Evolutionary conservation across 805 yeast species (phyloP).

Genomic region (Candida takata): DNA sequence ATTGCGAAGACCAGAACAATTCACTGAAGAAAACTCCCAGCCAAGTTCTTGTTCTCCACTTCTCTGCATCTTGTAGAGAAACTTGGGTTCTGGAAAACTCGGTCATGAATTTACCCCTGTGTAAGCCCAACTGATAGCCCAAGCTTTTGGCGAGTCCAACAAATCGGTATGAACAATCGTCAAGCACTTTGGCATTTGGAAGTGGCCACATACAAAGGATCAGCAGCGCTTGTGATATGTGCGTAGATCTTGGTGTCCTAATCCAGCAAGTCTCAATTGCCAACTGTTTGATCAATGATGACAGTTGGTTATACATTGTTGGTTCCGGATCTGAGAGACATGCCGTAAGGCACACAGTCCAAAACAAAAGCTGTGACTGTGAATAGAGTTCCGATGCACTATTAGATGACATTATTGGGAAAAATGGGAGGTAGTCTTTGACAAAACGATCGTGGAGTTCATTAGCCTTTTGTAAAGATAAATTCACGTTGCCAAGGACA

Average conservation of each 20-base stretch:
- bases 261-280: constrained; percentile 93
- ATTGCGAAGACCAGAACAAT: constrained; percentile 81
- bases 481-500: constrained; percentile 65
- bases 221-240: constrained; percentile 82
- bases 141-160: constrained; percentile 80
- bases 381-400: constrained; percentile 71
- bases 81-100: constrained; percentile 90
- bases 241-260: constrained; percentile 87
- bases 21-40: constrained; percentile 80
- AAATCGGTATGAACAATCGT: constrained; percentile 86
- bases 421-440: constrained; percentile 58
- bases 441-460: constrained; percentile 68
- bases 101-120: constrained; percentile 83
- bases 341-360: constrained; percentile 88
- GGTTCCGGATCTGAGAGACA: constrained; percentile 86
- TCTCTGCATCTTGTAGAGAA: constrained; percentile 81
- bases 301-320: constrained; percentile 62
- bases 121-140: constrained; percentile 82
- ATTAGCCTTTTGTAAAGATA: constrained; percentile 61
- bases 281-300: constrained; percentile 72
- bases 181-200: constrained; percentile 86
- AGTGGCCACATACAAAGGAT: constrained; percentile 88
- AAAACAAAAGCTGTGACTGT: constrained; percentile 78
- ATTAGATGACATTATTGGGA: constrained; percentile 70
- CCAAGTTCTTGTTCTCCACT: constrained; percentile 94